These are phyloP conservation scores for Ceratocystis variospora DNA, from an alignment of 2,329 filamentous ascomycete species.

Conservation along the genomic window DNA sequence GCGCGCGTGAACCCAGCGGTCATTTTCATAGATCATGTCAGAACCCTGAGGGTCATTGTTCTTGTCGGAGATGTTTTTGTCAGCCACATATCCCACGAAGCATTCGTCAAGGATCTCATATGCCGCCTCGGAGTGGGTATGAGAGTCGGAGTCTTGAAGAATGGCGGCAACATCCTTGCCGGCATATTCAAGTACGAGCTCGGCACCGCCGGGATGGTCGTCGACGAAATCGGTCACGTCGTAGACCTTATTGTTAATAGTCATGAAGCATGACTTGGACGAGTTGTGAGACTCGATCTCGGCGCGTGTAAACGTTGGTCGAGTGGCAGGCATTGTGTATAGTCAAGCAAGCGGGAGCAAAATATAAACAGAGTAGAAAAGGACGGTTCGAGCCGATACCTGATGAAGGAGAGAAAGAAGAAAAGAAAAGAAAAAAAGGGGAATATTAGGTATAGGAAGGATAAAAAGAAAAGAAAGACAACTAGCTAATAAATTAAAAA, in stretches of 20 bases:
- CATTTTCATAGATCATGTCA: constrained; percentile 22
- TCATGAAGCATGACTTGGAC: constrained; percentile 80
- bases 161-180: constrained; percentile 44
- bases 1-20: constrained; percentile 36
- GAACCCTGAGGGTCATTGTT: constrained; percentile 23
- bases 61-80: constrained; percentile 22
- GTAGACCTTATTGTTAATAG: constrained; percentile 78
- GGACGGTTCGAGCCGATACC: neutral
- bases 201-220: constrained; percentile 78
- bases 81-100: constrained; percentile 19
- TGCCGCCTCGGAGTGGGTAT: constrained; percentile 74
- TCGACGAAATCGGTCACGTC: constrained; percentile 86
- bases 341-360: neutral
- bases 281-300: constrained; percentile 74
- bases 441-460: constrained; percentile 3
- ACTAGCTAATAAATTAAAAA: constrained; percentile 1
- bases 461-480: constrained; percentile 13
- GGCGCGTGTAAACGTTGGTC: constrained; percentile 68
- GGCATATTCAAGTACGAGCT: constrained; percentile 77
- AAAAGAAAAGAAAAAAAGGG: neutral
- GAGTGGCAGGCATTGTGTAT: constrained; percentile 49
- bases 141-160: constrained; percentile 45
- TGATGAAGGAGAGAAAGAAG: constrained; percentile 11
- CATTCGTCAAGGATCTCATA: constrained; percentile 36
- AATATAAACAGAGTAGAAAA: neutral